Base-by-base conservation (phyloP, 2,329 filamentous ascomycete species). In the Acephala macrosclerotiorum region DNA sequence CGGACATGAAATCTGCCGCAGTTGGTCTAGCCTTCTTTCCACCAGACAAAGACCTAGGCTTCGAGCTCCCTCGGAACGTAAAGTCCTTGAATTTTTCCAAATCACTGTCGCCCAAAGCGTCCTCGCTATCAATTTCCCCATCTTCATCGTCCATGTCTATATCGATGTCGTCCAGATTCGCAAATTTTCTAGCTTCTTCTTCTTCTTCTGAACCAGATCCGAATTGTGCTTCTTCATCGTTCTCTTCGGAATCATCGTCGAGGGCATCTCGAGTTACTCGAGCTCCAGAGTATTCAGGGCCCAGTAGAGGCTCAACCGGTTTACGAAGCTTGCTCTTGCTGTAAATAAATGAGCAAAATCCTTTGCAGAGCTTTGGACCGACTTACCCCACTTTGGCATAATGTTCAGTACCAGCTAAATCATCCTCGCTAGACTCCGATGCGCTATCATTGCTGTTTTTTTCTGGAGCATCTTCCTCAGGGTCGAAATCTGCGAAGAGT, bases 311-410 rank as follows among this genome's bases (percentile, higher is more conserved):
- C 26, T 85, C 84, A 38, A 93, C 89, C 65, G 88, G 88, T 75
- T 92, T 90, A 70, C 93, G 89, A 71, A 97, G 82, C 77, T 92
- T 95, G 80, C 91, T 96, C 83, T 94, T 96, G 22, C 89, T 90
- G 67, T 67, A 25, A 20, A 68, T 38, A 63, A 66, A n/a, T 61
- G 38, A 70, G 63, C 29, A 60, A 45, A 61, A 22, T 51, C 26
- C 2, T 42, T 33, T 12, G 57, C 59, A 60, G 29, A 7, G 11
- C 29, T 35, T 20, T 1, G 58, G 29, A 51, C 5, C 11, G 29
- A 57, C 58, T 68, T 81, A 91, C 84, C 90, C 91, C 36, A 97
- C 92, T 60, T 85, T 79, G 51, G 91, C 86, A 76, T 98, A 98
- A 77, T 98, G 95, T 74, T 97, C 95, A 36, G 94, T 91, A 22